Evolutionary conservation across 1,139 yeast species (phyloP).

Genomic region (Candida smagusa): DNA sequence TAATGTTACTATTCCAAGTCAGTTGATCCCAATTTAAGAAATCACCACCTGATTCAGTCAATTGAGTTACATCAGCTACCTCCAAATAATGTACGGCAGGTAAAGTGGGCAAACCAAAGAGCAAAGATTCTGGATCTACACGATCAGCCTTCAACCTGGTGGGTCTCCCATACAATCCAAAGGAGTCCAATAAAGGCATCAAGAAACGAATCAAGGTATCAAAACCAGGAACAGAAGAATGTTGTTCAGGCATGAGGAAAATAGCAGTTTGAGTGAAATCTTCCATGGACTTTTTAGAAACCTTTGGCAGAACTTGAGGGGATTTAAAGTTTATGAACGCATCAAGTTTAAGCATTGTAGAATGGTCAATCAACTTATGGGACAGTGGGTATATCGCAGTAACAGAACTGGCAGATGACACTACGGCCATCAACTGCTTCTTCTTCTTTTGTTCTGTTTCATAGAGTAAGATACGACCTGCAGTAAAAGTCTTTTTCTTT

Average conservation of each 20-base stretch:
- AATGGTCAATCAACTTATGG: constrained; percentile 72
- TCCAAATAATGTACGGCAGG: constrained; percentile 82
- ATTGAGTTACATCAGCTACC: constrained; percentile 25
- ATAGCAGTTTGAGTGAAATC: constrained; percentile 75
- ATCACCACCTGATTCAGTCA: constrained; percentile 10
- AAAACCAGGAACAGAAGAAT: constrained; percentile 89
- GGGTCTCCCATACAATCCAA: constrained; percentile 90
- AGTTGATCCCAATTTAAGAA: constrained; percentile 55
- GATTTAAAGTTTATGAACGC: constrained; percentile 69
- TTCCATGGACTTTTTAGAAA: constrained; percentile 42
- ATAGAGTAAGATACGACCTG: constrained; percentile 61
- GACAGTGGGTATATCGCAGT: constrained; percentile 93
- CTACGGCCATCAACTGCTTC: constrained; percentile 77
- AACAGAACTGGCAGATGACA: constrained; percentile 67
- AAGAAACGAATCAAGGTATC: constrained; percentile 88
- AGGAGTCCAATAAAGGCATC: constrained; percentile 82
- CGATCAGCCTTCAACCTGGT: constrained; percentile 84
- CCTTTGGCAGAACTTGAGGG: constrained; percentile 33
- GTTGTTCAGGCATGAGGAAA: constrained; percentile 93
- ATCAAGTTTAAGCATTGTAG: constrained; percentile 85
- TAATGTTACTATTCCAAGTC: constrained; percentile 68
- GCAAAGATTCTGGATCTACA: constrained; percentile 68
- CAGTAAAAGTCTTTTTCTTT: constrained; percentile 41
- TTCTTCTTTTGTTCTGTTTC: constrained; percentile 63
- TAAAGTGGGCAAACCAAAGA: constrained; percentile 88